Evolutionary conservation across 108 stramenopile species (phyloP), one percentile per base, ranked within the genome.

Genomic region (Nitzschia inconspicua): DNA sequence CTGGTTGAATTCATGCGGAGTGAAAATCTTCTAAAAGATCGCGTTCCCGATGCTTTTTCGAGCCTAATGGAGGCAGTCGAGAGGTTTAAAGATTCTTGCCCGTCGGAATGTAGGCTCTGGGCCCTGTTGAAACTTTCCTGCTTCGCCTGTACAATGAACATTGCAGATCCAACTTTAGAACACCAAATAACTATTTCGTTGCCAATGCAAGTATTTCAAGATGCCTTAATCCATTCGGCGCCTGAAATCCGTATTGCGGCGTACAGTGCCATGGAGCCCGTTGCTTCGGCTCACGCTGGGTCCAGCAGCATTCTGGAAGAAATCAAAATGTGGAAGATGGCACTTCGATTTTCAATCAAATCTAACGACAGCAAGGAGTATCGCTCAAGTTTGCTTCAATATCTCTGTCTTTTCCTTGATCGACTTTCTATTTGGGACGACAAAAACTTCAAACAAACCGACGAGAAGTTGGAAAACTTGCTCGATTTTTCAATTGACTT

Each of bases 341-440:
- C 79, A 0, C 47, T 85, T 22, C 79, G 79, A 0, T 81, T 55
- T 55, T 63, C 75, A 13, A 46, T 64, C 0, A 78, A 76, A 51
- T 54, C 60, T 14, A 52, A 54, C 5, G 71, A 63, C 7, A 64
- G 44, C 27, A 78, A 78, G 55, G 79, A 78, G 26, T 77, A 76
- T 58, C 47, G 61, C 4, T 39, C 66, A 6, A 48, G 36, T 19
- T 37, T 85, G n/a, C 50, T 75, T 3, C 63, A 76, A 24, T 68
- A 44, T 29, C 50, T 85, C n/a, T 10, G 19, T 27, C 16, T 24
- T 18, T 75, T 81, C 34, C 42, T 85, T 35, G 68, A 69, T 66
- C 69, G 79, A 22, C 42, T 77, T 10, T 57, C 66, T 29, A 30
- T 23, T 16, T 44, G 30, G 39, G n/a, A n/a, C n/a, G n/a, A n/a